These are phyloP conservation scores for Ambrosiella beaveri DNA, from an alignment of 2,329 filamentous ascomycete species.

Conservation along the genomic window DNA sequence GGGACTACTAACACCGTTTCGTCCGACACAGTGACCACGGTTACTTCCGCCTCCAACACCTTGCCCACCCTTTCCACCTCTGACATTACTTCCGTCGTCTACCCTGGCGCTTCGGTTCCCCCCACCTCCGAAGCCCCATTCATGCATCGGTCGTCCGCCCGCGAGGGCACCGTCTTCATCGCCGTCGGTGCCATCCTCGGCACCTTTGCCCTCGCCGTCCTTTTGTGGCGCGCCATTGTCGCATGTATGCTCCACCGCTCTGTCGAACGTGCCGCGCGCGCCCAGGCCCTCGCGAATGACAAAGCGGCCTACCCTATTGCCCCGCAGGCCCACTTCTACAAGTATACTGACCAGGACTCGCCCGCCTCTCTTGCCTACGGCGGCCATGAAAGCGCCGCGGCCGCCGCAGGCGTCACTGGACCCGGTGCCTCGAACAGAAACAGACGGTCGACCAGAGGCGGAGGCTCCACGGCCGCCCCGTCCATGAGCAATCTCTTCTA, in stretches of 20 bases:
- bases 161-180: conserved; percentile 93
- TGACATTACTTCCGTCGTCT: conserved; percentile 30
- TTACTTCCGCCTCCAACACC: conserved; percentile 15
- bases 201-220: conserved; percentile 61
- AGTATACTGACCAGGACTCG: conserved; percentile 38
- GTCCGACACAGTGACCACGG: conserved; percentile 2
- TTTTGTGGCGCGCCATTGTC: conserved; percentile 75
- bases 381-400: background rate
- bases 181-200: conserved; percentile 78
- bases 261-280: conserved; percentile 68
- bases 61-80: conserved; percentile 27
- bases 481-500: conserved; percentile 72
- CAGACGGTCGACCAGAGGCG: conserved; percentile 33
- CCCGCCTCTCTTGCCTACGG: conserved; percentile 27
- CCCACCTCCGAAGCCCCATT: conserved; percentile 73
- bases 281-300: conserved; percentile 50
- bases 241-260: conserved; percentile 85
- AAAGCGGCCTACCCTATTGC: conserved; percentile 47
- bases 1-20: background rate
- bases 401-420: conserved; percentile 2
- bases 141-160: conserved; percentile 71
- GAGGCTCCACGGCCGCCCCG: conserved; percentile 36
- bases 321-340: conserved; percentile 41
- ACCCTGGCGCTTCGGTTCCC: conserved; percentile 60
- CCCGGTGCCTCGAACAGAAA: conserved; percentile 30